A percentile compares a stretch with the other conserved stretches of the same genome.
These are phyloP conservation scores for Myxozyma neglecta DNA, from an alignment of 805 yeast species.

Conservation along the genomic window DNA sequence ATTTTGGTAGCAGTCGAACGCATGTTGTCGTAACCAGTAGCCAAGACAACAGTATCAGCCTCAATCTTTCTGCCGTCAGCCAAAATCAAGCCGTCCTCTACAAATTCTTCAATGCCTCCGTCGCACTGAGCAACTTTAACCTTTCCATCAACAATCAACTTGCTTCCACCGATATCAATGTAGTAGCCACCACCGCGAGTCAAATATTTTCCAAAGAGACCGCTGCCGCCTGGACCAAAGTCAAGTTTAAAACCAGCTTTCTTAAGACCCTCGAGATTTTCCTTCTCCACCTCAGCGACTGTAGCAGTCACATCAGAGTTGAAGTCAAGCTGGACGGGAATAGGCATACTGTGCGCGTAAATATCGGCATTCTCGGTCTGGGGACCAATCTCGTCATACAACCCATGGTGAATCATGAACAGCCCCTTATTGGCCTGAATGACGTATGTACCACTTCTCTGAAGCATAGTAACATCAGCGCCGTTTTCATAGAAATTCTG, in stretches of 20 bases:
- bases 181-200: constrained; percentile 50
- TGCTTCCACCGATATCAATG: constrained; percentile 49
- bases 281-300: constrained; percentile 40
- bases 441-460: constrained; percentile 47
- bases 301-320: constrained; percentile 44
- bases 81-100: constrained; percentile 43
- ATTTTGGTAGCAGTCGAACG: constrained; percentile 45
- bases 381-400: constrained; percentile 45
- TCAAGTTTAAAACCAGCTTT: constrained; percentile 45
- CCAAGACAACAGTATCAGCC: constrained; percentile 46
- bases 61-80: constrained; percentile 43
- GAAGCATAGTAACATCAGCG: constrained; percentile 46
- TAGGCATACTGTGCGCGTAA: constrained; percentile 41
- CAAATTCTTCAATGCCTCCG: constrained; percentile 39
- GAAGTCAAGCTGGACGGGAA: constrained; percentile 39
- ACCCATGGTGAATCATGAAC: constrained; percentile 39
- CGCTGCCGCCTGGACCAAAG: constrained; percentile 48
- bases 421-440: constrained; percentile 44
- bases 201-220: constrained; percentile 44
- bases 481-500: constrained; percentile 50
- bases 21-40: constrained; percentile 49
- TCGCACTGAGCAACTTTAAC: constrained; percentile 41
- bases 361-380: constrained; percentile 45
- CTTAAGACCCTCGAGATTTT: constrained; percentile 38
- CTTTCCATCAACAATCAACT: constrained; percentile 44